phyloP scores from a whole-genome alignment of 352 stramenopile species.

The Pseudoperonospora humuli region DNA sequence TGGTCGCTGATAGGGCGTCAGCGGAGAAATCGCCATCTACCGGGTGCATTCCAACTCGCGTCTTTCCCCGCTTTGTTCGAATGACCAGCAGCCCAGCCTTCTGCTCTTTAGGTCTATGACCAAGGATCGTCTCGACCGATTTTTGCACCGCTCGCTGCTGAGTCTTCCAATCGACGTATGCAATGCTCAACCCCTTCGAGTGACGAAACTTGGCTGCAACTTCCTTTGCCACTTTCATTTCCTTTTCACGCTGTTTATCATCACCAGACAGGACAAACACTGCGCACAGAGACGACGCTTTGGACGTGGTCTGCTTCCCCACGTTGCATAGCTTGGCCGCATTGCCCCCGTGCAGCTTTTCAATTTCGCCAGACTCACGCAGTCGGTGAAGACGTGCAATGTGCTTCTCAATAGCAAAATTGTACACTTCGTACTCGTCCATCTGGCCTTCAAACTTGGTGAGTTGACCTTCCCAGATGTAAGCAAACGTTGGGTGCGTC shows the following conservation, averaged over 20 bases:
- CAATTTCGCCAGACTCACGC: constrained; percentile 55
- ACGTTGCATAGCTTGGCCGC: constrained; percentile 73
- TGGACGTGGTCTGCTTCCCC: constrained; percentile 46
- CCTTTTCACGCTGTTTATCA: constrained; percentile 23
- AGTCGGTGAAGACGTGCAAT: constrained; percentile 56
- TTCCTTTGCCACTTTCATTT: constrained; percentile 49
- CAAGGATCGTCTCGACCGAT: constrained; percentile 23
- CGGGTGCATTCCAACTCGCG: constrained; percentile 41
- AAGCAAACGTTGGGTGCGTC: constrained; percentile 48
- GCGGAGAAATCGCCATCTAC: constrained; percentile 29
- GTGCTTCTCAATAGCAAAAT: constrained; percentile 80
- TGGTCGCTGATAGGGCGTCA: constrained; percentile 49
- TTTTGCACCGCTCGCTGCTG: constrained; percentile 48
- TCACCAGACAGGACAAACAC: constrained; percentile 66
- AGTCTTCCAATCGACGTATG: constrained; percentile 67
- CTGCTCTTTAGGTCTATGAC: constrained; percentile 19
- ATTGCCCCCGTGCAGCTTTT: constrained; percentile 67
- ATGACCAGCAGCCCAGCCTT: constrained; percentile 52
- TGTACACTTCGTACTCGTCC: constrained; percentile 77
- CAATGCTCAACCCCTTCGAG: constrained; percentile 50
- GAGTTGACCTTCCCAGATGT: constrained; percentile 56
- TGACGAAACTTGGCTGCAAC: constrained; percentile 62
- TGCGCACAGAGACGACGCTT: constrained; percentile 46
- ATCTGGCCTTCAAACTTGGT: constrained; percentile 50
- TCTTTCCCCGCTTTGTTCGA: constrained; percentile 54